Evolutionary conservation across 345 rosid genomes (phyloP), one percentile per base, ranked within the genome.

Genomic region (Eucalyptus virginea): DNA sequence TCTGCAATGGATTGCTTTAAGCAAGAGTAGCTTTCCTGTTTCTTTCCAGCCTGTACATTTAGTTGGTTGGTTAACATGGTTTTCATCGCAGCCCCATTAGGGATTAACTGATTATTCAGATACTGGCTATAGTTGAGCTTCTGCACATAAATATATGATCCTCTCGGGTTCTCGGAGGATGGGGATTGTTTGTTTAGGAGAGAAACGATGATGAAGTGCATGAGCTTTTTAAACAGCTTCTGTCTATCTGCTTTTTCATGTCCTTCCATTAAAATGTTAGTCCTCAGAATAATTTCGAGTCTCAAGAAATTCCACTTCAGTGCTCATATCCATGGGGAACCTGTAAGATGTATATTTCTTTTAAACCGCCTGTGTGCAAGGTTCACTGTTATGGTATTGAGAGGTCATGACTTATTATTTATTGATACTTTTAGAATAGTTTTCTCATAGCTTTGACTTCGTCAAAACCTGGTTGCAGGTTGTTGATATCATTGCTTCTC

Each of bases 401-500:
- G 83, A 77, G 83, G 83, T 21, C 14, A 7, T 77, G 83, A 21
- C 8, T 15, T n/a, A 37, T 37, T 77, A 10, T 40, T 40, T 40
- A 21, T 77, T 40, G 14, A 3, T 77, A 77, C 47, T 77, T 77
- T 77, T 77, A 77, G 47, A 37, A 37, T 37, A 40, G 47, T 40
- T 52, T 48, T 32, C 51, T 81, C 67, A 28, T 62, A 88, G 24
- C 47, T 87, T 83, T 32, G 17, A 67, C 26, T 60, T 86, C 56
- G 58, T 86, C 47, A 14, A 40, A 72, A 87, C 85, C 56, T 72
- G 89, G 86, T 86, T 87, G 87, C 92, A 95, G 96, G 93, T 95
- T 90, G 94, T 94, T 90, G 93, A 95, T 72, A 91, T 97, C 81
- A 96, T 96, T 86, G 89, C 92, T 44, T 93, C 96, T 90, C 95